Conservation (phyloP, 129 eudicot genomes). For the Flaveria ramosissima region DNA sequence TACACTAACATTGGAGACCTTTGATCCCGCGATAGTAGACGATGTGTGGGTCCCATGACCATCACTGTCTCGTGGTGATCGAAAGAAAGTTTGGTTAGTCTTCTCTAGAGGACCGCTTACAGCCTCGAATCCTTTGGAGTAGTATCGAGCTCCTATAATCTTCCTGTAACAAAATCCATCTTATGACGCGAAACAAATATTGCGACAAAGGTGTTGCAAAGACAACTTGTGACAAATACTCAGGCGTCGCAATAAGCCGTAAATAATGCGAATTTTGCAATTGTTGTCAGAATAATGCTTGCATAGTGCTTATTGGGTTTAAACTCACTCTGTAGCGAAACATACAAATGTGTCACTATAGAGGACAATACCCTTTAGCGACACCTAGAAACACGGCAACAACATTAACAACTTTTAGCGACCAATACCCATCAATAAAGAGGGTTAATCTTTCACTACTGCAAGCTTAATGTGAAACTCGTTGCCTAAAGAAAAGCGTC, state of each 20-base stretch:
- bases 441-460: neutral
- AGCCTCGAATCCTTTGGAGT: slow-evolving; percentile 55
- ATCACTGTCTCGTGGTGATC: slow-evolving; percentile 57
- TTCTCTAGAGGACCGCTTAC: slow-evolving; percentile 50
- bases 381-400: too few relatives aligned
- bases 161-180: slow-evolving; percentile 39
- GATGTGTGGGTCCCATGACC: slow-evolving; percentile 75
- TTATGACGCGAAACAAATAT: too few relatives aligned
- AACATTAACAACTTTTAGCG: too few relatives aligned
- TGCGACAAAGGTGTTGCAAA: neutral
- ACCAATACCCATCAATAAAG: neutral
- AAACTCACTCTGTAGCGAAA: neutral
- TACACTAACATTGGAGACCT: slow-evolving; percentile 43
- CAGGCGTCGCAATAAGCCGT: neutral
- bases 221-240: neutral
- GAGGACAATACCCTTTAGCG: too few relatives aligned
- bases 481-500: too few relatives aligned
- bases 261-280: too few relatives aligned
- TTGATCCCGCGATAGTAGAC: slow-evolving; percentile 69
- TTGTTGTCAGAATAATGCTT: too few relatives aligned
- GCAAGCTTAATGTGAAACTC: neutral
- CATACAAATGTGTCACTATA: neutral
- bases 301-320: too few relatives aligned
- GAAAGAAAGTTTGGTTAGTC: slow-evolving; percentile 39
- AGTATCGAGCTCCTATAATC: slow-evolving; percentile 71